Conservation (phyloP, 768 basidiomycete species). For the Mycena metata region DNA sequence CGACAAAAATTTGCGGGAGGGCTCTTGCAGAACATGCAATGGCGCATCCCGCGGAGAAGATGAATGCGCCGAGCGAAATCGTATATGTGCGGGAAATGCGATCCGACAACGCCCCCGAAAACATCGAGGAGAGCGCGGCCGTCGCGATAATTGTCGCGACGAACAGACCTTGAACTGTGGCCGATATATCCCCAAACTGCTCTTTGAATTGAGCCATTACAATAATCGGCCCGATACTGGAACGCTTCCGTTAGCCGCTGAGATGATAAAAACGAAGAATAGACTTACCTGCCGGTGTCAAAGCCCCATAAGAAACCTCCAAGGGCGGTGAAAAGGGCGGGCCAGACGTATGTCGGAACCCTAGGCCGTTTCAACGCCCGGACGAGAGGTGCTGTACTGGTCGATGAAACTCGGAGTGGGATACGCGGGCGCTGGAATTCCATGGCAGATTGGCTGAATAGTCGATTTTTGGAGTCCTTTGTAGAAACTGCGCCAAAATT, state of each 20-base stretch:
- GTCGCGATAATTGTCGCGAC: slow-evolving; percentile 60
- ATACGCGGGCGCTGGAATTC: slow-evolving; percentile 31
- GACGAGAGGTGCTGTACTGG: slow-evolving; percentile 19
- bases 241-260: no score
- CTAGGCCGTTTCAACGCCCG: slow-evolving; percentile 19
- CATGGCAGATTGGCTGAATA: slow-evolving; percentile 13
- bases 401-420: slow-evolving; percentile 24
- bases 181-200: slow-evolving; percentile 52
- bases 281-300: slow-evolving; percentile 46
- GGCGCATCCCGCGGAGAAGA: slow-evolving; percentile 58
- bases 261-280: not conserved
- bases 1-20: slow-evolving; percentile 57
- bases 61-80: slow-evolving; percentile 56
- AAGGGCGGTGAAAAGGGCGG: slow-evolving; percentile 46
- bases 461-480: no score
- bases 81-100: slow-evolving; percentile 60
- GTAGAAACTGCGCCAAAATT: no score
- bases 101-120: slow-evolving; percentile 60
- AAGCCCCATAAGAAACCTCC: slow-evolving; percentile 53
- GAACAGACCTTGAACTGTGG: slow-evolving; percentile 57
- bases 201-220: slow-evolving; percentile 60
- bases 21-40: slow-evolving; percentile 53
- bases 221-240: slow-evolving; percentile 55
- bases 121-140: slow-evolving; percentile 54
- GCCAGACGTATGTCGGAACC: slow-evolving; percentile 44